Percentiles rank a stretch among this genome's conserved stretches.
These are phyloP conservation scores for Trametes maxima DNA, from an alignment of 768 basidiomycete genomes.

Conservation along the genomic window DNA sequence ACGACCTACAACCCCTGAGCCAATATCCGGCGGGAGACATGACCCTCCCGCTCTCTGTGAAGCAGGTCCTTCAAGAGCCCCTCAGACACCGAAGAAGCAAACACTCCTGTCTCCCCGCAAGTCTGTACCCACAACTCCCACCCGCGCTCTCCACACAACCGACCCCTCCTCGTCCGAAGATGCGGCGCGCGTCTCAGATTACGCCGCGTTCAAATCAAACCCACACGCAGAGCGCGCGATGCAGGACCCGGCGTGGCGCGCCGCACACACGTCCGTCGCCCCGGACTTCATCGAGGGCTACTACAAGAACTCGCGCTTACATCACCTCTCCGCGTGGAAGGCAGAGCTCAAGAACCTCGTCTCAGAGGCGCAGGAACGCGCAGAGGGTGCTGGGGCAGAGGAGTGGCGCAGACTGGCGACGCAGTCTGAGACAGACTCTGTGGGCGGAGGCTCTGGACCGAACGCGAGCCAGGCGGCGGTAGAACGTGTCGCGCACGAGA, in stretches of 20 bases:
- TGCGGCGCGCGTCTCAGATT: slow-evolving; percentile 54
- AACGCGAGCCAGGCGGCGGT: slow-evolving; percentile 28
- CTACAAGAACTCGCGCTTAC: slow-evolving; percentile 82
- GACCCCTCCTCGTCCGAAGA: slow-evolving; percentile 47
- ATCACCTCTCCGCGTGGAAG: slow-evolving; percentile 92
- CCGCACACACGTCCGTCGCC: slow-evolving; percentile 83
- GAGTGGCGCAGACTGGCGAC: slow-evolving; percentile 8
- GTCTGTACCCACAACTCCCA: slow-evolving; percentile 14
- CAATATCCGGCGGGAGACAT: not conserved
- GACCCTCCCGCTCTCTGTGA: not conserved
- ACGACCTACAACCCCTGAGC: not conserved
- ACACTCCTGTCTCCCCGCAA: slow-evolving; percentile 3
- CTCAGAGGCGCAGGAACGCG: slow-evolving; percentile 73
- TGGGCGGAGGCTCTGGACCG: not conserved
- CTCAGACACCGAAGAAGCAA: slow-evolving; percentile 24
- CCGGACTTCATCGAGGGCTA: slow-evolving; percentile 81
- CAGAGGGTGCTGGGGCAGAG: slow-evolving; percentile 44
- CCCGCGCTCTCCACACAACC: slow-evolving; percentile 39
- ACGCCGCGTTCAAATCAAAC: slow-evolving; percentile 73
- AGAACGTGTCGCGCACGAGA: slow-evolving; percentile 37
- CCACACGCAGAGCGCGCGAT: slow-evolving; percentile 75
- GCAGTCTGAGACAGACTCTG: not conserved
- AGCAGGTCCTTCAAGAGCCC: slow-evolving; percentile 15
- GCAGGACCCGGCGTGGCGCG: slow-evolving; percentile 83
- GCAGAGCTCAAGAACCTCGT: slow-evolving; percentile 83